Evolutionary conservation across 306 rosid species (phyloP).

Genomic region (Herpetospermum pedunculosum): DNA sequence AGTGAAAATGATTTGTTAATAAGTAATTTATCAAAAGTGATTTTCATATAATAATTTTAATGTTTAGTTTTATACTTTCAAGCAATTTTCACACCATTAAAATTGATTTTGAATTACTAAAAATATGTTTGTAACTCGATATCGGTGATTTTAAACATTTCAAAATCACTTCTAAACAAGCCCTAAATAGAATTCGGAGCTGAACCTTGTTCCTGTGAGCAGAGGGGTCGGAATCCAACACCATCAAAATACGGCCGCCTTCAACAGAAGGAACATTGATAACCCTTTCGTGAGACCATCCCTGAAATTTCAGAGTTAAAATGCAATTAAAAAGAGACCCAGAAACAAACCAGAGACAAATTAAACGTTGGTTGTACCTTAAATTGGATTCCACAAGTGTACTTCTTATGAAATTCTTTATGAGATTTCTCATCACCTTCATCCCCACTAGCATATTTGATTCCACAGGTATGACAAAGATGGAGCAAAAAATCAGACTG

Average conservation of each 20-base stretch:
- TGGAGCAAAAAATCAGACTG: constrained; percentile 62
- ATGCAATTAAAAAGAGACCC: background rate
- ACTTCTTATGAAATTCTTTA: constrained; percentile 48
- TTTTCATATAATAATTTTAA: too few relatives aligned
- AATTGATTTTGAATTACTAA: too few relatives aligned
- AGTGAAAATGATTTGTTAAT: too few relatives aligned
- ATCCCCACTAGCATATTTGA: constrained; percentile 56
- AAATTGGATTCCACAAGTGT: constrained; percentile 53
- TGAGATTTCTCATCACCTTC: constrained; percentile 57
- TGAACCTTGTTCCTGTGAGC: constrained; percentile 55
- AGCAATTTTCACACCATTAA: too few relatives aligned
- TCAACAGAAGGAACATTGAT: constrained; percentile 13
- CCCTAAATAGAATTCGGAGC: too few relatives aligned
- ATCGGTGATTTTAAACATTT: too few relatives aligned
- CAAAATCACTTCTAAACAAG: too few relatives aligned
- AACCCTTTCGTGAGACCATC: constrained; percentile 53
- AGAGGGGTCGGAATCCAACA: constrained; percentile 37
- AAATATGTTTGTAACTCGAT: too few relatives aligned
- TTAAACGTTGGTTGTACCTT: constrained; percentile 24
- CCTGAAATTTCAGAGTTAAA: constrained; percentile 27
- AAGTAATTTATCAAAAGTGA: too few relatives aligned
- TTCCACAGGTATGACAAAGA: constrained; percentile 45
- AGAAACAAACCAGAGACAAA: constrained; percentile 7
- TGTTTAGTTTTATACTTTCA: too few relatives aligned
- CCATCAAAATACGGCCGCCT: constrained; percentile 39